Evolutionary conservation across 257 asterid genomes (phyloP), one percentile per base, ranked within the genome.

Genomic region (Jaltomata sinuosa): DNA sequence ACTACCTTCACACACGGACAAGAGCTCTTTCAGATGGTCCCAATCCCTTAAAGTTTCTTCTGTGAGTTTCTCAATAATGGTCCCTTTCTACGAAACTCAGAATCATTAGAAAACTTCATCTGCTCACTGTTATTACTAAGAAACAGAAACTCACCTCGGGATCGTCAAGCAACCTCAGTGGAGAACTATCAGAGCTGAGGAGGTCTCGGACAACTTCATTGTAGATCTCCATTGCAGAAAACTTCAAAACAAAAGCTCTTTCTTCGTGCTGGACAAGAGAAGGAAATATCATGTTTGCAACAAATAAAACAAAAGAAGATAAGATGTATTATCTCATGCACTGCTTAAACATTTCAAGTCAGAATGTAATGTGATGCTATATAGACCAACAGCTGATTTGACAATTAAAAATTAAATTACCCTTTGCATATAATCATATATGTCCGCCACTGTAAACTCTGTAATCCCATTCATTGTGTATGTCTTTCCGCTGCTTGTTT

Each of bases 401-500:
- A 79, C 36, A 29, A 52, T 59, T 25, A 2, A 80, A n/a, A 34
- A 45, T 81, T 84, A 50, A 40, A 50, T 40, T 85, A 89, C 93
- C 93, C 57, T 87, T 67, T 80, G 85, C 49, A 90, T 86, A 85
- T 90, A 89, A 81, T 89, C 88, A 57, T 90, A 90, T 61, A 90
- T 90, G 79, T 89, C 99, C 79, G 94, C 91, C 59, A 95, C 99
- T 18, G 99, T 87, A 80, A 91, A 97, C 87, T 95, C 99, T 7
- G 99, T 97, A 50, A 97, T 92, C 53, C 99, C 99, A 83, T 94
- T 97, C 99, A 97, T 94, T 40, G 99, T 97, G 89, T 97, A 97
- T n/a, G 99, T 97, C 93, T 97, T 97, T 87, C 99, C 99, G 38
- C 99, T 97, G 90, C 99, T 97, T 82, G 99, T 97, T 92, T 95